Percentiles rank a stretch among this genome's conserved stretches.
Conservation (phyloP, 345 rosid species). For the Citropsis articulata region DNA sequence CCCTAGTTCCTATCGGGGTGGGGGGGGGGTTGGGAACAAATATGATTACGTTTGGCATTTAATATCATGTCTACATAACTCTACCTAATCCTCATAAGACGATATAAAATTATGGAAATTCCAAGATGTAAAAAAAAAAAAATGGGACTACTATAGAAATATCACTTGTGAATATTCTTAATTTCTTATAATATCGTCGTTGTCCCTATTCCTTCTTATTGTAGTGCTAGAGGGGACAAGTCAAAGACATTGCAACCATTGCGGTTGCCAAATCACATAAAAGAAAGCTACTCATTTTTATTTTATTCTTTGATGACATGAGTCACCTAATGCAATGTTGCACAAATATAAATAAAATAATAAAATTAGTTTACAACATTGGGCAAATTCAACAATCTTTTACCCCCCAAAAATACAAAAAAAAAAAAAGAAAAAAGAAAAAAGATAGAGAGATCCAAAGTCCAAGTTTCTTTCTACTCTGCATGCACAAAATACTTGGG, state of each 20-base stretch:
- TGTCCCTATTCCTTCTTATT: not conserved
- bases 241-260: not conserved
- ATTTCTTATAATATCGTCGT: not conserved
- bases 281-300: not conserved
- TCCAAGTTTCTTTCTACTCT: constrained; percentile 1
- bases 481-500: not conserved
- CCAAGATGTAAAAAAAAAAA: not conserved
- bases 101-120: not conserved
- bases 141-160: not conserved
- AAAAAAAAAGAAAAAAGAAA: too few relatives aligned
- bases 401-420: not conserved
- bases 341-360: not conserved
- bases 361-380: not conserved
- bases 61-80: not conserved
- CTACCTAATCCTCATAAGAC: not conserved
- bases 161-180: not conserved
- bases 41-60: too few relatives aligned
- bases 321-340: not conserved
- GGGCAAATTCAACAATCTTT: not conserved
- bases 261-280: not conserved
- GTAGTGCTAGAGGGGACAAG: not conserved
- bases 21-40: too few relatives aligned
- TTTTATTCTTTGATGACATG: not conserved
- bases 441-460: not conserved
- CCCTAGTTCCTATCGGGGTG: too few relatives aligned